Conservation (phyloP, 164 flowering plant genomes). For the Vitis rupestris region DNA sequence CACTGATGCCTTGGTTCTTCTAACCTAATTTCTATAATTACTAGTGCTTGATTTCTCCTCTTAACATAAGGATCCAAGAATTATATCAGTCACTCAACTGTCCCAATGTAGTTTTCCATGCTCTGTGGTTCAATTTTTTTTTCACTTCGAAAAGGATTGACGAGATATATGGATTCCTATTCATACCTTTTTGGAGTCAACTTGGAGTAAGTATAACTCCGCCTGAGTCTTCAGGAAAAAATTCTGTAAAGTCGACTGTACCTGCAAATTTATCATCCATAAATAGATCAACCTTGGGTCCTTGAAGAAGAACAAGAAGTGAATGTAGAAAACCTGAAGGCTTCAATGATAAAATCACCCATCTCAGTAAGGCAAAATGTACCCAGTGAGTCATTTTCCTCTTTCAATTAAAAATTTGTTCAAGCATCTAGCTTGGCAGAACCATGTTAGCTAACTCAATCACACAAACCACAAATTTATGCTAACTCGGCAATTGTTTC, state of each 20-base stretch:
- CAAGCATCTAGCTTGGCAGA: neutral
- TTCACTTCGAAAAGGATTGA: no score
- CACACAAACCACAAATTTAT: neutral
- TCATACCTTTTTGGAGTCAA: constrained; percentile 59
- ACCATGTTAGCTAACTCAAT: neutral
- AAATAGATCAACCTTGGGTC: neutral
- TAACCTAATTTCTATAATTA: no score
- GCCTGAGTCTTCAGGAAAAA: constrained; percentile 47
- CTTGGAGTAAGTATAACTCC: constrained; percentile 66
- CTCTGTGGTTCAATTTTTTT: no score
- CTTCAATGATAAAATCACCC: neutral
- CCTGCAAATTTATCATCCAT: constrained; percentile 36
- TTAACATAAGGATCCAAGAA: no score
- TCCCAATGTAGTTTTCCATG: no score
- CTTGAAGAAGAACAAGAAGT: neutral
- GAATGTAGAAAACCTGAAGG: neutral
- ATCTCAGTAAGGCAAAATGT: neutral
- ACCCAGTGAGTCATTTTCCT: neutral
- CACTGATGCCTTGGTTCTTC: no score
- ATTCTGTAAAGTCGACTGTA: constrained; percentile 47
- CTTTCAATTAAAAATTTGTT: neutral
- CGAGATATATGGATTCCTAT: neutral
- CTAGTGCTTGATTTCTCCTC: no score
- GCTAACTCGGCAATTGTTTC: neutral
- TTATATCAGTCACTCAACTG: no score